Base-by-base conservation (phyloP, 441 rosid genomes). In the Erodium texanum region DNA sequence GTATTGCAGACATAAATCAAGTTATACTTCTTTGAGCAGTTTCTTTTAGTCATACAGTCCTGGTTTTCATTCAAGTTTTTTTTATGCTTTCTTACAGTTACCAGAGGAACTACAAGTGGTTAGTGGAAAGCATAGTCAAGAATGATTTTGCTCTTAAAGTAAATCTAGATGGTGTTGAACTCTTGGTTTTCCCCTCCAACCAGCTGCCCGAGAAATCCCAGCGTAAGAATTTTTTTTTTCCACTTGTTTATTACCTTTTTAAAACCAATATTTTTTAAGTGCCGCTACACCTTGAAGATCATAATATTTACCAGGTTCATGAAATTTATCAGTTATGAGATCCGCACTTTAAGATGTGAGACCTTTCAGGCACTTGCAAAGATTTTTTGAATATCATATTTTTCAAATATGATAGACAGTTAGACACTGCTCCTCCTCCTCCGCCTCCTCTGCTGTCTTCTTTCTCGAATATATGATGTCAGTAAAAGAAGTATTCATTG, bases 141-240 rank as follows among this genome's bases (percentile, higher is more conserved):
- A 83, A 81, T 36, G 97, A 95, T 81, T 79, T 90, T 78, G 99
- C 96, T 68, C 82, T 95, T 67, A 89, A 85, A 78, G 99, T 87
- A 83, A 77, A 71, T 79, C 76, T 86, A 64, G 93, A 83, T 72
- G 86, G 80, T 61, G 85, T 87, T 70, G 98, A 95, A 73, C 85
- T 95, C 64, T 72, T 92, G 80, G 81, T 95, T 78, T 95, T 90
- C 70, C 82, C 98, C 61, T 95, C 99, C 74, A 86, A 81, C 70
- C 98, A 80, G 75, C 97, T 95, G 75, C 98, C 99, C 64, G 83
- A 79, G 71, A 80, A 76, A 68, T 89, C 88, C 68, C 96, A 90
- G 75, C 88, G 98, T 95, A 92, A 87, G 98, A 67, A n/a, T n/a
- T 34, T 34, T 34, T 3, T 65, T 68, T 65, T 62, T 22, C 20